Conservation (phyloP, 2,329 filamentous ascomycete genomes). For the Calonectria fujianensis region DNA sequence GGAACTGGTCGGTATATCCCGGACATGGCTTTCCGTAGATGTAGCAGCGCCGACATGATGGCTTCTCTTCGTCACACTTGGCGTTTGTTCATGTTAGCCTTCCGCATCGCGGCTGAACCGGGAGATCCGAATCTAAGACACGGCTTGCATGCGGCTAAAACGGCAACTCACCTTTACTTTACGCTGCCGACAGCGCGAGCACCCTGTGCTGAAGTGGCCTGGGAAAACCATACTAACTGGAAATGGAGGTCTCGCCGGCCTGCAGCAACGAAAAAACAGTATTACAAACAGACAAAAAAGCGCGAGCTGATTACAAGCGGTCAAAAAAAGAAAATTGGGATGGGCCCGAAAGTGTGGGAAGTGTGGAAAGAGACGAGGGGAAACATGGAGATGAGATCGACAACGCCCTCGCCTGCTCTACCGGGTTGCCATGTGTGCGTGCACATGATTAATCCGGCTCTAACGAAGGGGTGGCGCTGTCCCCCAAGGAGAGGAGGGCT, state of each 20-base stretch:
- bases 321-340: neutral
- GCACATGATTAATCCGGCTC: neutral
- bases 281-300: neutral
- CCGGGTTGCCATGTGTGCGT: neutral
- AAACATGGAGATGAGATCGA: neutral
- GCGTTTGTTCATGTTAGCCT: neutral
- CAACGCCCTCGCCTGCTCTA: neutral
- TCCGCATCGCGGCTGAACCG: neutral
- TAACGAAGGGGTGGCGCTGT: neutral
- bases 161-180: slow-evolving; percentile 55
- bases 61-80: slow-evolving; percentile 59
- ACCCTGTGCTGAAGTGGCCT: slow-evolving; percentile 57
- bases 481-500: no score
- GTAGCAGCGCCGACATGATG: slow-evolving; percentile 57
- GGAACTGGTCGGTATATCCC: slow-evolving; percentile 61
- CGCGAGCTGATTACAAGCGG: neutral
- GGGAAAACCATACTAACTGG: slow-evolving; percentile 52
- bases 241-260: neutral
- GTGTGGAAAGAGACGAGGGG: slow-evolving; percentile 30
- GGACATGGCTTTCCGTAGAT: slow-evolving; percentile 59
- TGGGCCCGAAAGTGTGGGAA: slow-evolving; percentile 30
- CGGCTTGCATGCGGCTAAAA: neutral
- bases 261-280: no score
- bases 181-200: slow-evolving; percentile 56
- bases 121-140: neutral